Base-by-base conservation (phyloP, 1,284 basidiomycete species). In the Naganishia sp. region DNA sequence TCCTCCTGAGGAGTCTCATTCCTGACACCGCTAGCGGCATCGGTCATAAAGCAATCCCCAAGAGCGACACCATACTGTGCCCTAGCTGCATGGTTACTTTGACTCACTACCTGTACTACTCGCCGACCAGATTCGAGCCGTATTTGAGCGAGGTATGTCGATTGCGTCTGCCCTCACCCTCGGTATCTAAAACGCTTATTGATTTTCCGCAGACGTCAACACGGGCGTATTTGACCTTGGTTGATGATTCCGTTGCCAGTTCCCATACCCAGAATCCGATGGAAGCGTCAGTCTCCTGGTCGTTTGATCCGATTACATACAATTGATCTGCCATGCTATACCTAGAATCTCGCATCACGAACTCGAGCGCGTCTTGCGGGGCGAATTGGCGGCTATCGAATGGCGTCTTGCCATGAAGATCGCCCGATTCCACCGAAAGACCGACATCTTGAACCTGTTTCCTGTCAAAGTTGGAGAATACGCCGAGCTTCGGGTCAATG, bases 371-470 rank as follows among this genome's bases (percentile, higher is more conserved):
- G 49, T 61, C 32, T 23, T 50, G 2, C 58, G 58, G 11, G 58
- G 10, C 11, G 58, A 61, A 51, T 23, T 61, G 10, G 47, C 58
- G 6, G 58, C 58, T 13, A 61, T 61, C 58, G 58, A 61, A 61
- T 61, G 58, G 58, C 58, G 58, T 23, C 47, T 61, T 18, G 58
- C 58, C 35, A 61, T 61, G 58, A 61, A 61, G 35, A 50, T 61
- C 10, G 58, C 58, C 25, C 58, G 58, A 11, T 61, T 61, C 47
- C 58, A 61, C 35, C 11, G 25, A 6, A 61, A 43, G 39, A 61
- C 58, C 11, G 58, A 61, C 35, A 61, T 61, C 32, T 28, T 61
- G 21, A 61, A 61, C 58, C 23, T 61, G n/a, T 61, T 61, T 35
- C 58, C 58, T 2, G 47, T 61, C 58, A 61, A 51, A 41, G 58